These are phyloP conservation scores for Desmodesmus armatus DNA, from an alignment of 139 green algal genomes.

Conservation along the genomic window DNA sequence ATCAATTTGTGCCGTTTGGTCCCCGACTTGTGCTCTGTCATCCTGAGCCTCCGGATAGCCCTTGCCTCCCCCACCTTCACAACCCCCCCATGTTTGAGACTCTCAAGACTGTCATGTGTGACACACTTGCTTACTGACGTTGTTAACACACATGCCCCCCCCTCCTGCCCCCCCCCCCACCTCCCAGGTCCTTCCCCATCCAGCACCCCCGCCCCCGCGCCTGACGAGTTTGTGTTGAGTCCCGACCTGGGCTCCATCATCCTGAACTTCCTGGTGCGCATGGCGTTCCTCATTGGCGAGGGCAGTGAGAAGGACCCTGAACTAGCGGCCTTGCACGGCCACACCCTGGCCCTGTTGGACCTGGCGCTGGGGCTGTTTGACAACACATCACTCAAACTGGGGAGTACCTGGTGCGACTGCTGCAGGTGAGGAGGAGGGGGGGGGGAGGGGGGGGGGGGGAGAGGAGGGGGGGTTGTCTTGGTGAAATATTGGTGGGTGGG, in stretches of 20 bases:
- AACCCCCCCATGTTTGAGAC: too few relatives aligned
- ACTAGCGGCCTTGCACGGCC: conserved; percentile 51
- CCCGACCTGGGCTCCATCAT: conserved; percentile 84
- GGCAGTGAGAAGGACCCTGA: conserved; percentile 62
- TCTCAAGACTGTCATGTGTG: too few relatives aligned
- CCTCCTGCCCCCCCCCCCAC: too few relatives aligned
- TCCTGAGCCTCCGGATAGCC: too few relatives aligned
- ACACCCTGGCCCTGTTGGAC: conserved; percentile 56
- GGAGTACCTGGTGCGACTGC: conserved; percentile 81
- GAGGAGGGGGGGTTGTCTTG: too few relatives aligned
- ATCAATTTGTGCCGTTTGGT: too few relatives aligned
- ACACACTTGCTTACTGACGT: too few relatives aligned
- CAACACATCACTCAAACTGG: conserved; percentile 69
- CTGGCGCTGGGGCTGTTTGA: conserved; percentile 57
- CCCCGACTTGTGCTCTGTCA: too few relatives aligned
- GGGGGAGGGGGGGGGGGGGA: too few relatives aligned
- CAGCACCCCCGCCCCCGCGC: neutral
- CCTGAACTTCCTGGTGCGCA: conserved; percentile 92
- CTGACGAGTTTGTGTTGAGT: conserved; percentile 65
- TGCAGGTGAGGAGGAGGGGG: conserved; percentile 60
- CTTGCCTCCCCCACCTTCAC: too few relatives aligned
- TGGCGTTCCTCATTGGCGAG: conserved; percentile 78
- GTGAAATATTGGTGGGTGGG: too few relatives aligned
- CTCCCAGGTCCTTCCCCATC: neutral
- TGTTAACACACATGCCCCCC: too few relatives aligned